Base-by-base conservation (phyloP, 2,329 filamentous ascomycete genomes). In the Trichoderma asperellum region DNA sequence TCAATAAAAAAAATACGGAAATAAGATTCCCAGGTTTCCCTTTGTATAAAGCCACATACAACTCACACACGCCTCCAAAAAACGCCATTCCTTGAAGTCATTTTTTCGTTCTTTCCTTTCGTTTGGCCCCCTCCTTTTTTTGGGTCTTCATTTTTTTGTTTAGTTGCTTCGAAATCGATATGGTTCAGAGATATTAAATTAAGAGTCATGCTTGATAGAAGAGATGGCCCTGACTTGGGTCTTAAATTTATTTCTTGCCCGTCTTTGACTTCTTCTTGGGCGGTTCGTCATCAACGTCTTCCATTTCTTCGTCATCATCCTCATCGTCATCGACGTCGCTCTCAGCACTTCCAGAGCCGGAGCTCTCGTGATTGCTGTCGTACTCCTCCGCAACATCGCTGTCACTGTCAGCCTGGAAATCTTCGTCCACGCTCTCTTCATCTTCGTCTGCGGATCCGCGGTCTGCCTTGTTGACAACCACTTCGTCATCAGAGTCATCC, bases 301-400 rank as follows among this genome's bases (percentile, higher is more conserved):
- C 81, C 14, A 79, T 78, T 2, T 77, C 77, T 0, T 67, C 65
- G 14, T 61, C 65, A 81, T 77, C 76, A 1, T 82, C 82, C 2
- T 24, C 47, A 81, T 85, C 81, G 24, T 82, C 75, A 29, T 81
- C 84, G 2, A 84, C 83, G 14, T 83, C 86, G 34, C 82, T 84
- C 70, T 85, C 84, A 8, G 80, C 84, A 69, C 88, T 89, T 76
- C 90, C 90, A 21, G 87, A 89, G 14, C 91, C 93, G 62, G 89
- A 92, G 77, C 93, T 97, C 78, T 97, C 93, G 77, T 97, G 95
- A 57, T 88, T 91, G 65, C 92, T 95, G 80, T 99, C 96, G 74
- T 89, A 99, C 78, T 99, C 96, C 81, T 99, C 96, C 0, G 95
- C 96, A 2, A 97, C 94, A 74, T 99, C 96, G 65, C 92, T 96